Base-by-base conservation (phyloP, 345 rosid genomes). In the Gossypium herbaceum region DNA sequence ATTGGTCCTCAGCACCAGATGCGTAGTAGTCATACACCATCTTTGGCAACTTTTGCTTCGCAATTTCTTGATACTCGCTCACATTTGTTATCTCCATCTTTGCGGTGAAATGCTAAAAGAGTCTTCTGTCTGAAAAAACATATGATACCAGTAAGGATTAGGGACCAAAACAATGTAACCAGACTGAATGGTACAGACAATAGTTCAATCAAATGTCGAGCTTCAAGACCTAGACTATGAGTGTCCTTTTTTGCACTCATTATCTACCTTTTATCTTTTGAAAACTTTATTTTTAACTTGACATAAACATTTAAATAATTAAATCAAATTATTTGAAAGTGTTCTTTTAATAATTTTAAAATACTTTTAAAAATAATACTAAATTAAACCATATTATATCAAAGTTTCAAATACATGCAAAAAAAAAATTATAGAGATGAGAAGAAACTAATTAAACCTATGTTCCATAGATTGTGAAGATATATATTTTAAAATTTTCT, bases 21-120 rank as follows among this genome's bases (percentile, higher is more conserved):
- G 96, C 92, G 75, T 85, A 91, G 86, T 91, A 91, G 82, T 89
- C 96, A 57, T 79, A 91, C 9, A 77, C 91, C 96, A 91, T 91
- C 86, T 91, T 87, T n/a, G 96, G 96, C 82, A 91, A 77, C 73
- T 87, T 91, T 74, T 79, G 72, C 89, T 84, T 91, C 7, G 96
- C 93, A 45, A 91, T 89, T 1, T 80, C 87, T 12, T 91, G 85
- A 78, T 85, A 91, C 88, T 91, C 96, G 51, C 68, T 82, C 9
- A 91, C 96, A 81, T 91, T 91, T 39, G 96, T 88, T 58, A 89
- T 79, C 87, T 87, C 96, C 93, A 86, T 86, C 82, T 79, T 81
- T 27, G 20, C 25, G 9, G 27, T 34, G 9, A 43, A 16, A 15
- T 24, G 2, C 57, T 25, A 12, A 19, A 34, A 19, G 20, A 22